Conservation (phyloP, 768 basidiomycete species). For the Melanogaster broomeanus region DNA sequence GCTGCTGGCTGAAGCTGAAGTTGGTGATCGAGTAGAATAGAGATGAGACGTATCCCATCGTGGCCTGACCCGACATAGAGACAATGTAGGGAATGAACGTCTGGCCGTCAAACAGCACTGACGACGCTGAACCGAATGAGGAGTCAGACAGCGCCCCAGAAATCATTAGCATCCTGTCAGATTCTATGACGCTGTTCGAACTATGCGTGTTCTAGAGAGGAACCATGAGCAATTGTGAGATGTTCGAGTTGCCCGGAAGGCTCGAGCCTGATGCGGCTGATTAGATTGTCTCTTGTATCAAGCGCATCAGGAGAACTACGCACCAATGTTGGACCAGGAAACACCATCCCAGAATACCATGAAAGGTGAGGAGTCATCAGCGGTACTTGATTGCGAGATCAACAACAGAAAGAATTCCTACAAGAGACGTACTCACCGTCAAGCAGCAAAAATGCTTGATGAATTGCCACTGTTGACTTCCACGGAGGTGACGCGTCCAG, state of each 20-base stretch:
- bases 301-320: conserved; percentile 11
- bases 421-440: conserved; percentile 56
- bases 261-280: conserved; percentile 47
- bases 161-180: conserved; percentile 88
- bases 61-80: conserved; percentile 63
- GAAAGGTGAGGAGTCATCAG: conserved; percentile 67
- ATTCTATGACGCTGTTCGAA: conserved; percentile 69
- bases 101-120: conserved; percentile 86
- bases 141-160: conserved; percentile 75
- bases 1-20: conserved; percentile 71
- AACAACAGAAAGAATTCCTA: neutral
- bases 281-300: neutral
- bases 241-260: conserved; percentile 56
- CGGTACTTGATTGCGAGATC: conserved; percentile 38
- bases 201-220: conserved; percentile 79
- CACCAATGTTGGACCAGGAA: conserved; percentile 71
- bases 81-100: conserved; percentile 81
- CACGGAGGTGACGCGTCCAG: conserved; percentile 89
- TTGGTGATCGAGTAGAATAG: conserved; percentile 81
- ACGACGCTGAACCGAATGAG: conserved; percentile 76
- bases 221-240: conserved; percentile 88
- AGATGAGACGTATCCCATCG: conserved; percentile 68
- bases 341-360: conserved; percentile 84
- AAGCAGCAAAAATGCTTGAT: conserved; percentile 89
- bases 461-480: conserved; percentile 79